Evolutionary conservation across 1,284 basidiomycete genomes (phyloP), one percentile per base, ranked within the genome.

Genomic region (Rhodofomes roseus): DNA sequence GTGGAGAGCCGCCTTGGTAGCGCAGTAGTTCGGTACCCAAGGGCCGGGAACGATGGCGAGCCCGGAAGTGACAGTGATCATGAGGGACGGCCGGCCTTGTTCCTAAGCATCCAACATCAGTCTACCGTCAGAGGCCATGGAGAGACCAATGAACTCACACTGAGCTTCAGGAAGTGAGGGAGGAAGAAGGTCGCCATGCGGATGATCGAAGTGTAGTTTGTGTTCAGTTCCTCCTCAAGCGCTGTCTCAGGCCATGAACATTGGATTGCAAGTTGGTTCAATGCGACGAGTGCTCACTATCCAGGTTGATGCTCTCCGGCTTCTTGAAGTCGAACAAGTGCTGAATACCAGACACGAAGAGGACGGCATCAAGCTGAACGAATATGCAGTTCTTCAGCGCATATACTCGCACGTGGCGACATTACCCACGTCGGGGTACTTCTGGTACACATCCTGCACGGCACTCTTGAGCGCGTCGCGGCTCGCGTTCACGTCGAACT

Each of bases 1-100:
- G 64, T 82, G 84, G n/a, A 88, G 64, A 1, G 85, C 85, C 5
- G 85, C 84, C 69, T 88, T 87, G 1, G 81, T 79, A 2, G 85
- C 85, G 34, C 76, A 82, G 64, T 88, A 87, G 61, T 81, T 81
- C 1, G 77, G 70, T 0, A 81, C 71, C 44, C 66, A 67, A 0
- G 78, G 71, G 1, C 68, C 71, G 0, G 84, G 83, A 22, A 77
- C 62, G 36, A 85, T 74, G 3, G 72, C 80, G 12, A 88, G 71
- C 6, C 74, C 78, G 4, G 84, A 85, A 0, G 82, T 81, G 43
- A 88, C 77, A 1, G 80, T 77, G 14, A 83, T 71, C 25, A 87
- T 73, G 66, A 81, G 80, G 20, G 78, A 77, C 3, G 79, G 80
- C 2, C 73, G 76, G 3, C 79, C 79, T 64, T 78, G 63, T 16